Conservation (phyloP, 1,284 basidiomycete genomes). For the Ustilago sp. region DNA sequence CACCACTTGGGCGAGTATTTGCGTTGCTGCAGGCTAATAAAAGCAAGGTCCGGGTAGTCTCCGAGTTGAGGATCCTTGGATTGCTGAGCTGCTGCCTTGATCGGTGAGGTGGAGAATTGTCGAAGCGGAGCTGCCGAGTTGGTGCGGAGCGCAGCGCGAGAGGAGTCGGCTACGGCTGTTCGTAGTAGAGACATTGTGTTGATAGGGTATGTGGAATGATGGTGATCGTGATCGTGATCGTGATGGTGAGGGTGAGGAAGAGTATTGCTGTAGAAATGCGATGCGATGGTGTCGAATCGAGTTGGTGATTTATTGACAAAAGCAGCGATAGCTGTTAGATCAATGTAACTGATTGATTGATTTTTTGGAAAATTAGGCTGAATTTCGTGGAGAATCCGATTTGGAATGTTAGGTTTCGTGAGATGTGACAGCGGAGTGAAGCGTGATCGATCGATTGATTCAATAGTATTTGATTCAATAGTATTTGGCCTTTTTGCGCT, state of each 20-base stretch:
- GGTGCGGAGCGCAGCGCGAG: constrained; percentile 27
- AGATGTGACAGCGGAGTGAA: background rate
- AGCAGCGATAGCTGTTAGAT: no score
- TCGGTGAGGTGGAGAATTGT: constrained; percentile 33
- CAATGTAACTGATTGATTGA: background rate
- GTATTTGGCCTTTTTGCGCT: constrained; percentile 1
- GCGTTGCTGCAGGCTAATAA: constrained; percentile 58
- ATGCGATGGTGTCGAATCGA: constrained; percentile 24
- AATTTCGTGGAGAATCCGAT: background rate
- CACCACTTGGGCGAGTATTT: constrained; percentile 66
- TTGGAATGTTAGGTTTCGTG: constrained; percentile 19
- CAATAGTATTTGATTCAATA: background rate
- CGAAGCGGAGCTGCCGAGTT: constrained; percentile 23
- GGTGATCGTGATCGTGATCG: background rate
- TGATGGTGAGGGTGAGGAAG: background rate
- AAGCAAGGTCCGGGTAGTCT: constrained; percentile 66
- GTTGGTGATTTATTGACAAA: background rate
- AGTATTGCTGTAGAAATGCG: constrained; percentile 5
- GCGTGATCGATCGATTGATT: constrained; percentile 3
- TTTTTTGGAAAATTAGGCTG: background rate
- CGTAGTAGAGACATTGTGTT: constrained; percentile 46
- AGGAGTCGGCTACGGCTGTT: constrained; percentile 34
- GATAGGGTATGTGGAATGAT: background rate
- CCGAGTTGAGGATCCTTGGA: constrained; percentile 67
- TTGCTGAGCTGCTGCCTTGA: constrained; percentile 15